Conservation (phyloP, 805 yeast species). For the Metschnikowia rubicola region DNA sequence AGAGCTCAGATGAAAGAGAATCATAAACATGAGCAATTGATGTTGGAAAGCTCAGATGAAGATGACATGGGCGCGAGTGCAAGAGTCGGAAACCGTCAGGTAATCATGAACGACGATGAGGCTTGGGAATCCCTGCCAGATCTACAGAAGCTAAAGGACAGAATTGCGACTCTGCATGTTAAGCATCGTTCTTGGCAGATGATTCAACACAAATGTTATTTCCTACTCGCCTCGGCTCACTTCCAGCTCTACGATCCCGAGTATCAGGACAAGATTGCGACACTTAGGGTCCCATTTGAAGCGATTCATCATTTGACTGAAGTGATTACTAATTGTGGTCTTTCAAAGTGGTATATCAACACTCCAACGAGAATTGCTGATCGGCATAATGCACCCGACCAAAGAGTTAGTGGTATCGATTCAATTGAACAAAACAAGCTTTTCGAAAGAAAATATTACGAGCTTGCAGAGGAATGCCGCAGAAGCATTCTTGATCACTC, state of each 20-base stretch:
- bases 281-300: constrained; percentile 10
- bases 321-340: no score
- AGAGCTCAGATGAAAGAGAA: neutral
- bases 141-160: constrained; percentile 21
- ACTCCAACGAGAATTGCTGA: no score
- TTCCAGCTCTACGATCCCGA: constrained; percentile 49
- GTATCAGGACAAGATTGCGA: constrained; percentile 24
- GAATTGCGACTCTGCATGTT: constrained; percentile 20
- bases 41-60: no score
- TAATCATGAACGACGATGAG: no score
- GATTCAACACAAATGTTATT: constrained; percentile 69
- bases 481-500: constrained; percentile 46
- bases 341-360: no score
- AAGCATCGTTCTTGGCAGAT: constrained; percentile 53
- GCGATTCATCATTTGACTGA: neutral
- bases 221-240: constrained; percentile 71
- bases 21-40: no score
- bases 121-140: constrained; percentile 2
- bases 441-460: constrained; percentile 52
- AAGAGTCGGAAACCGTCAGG: no score
- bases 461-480: constrained; percentile 60
- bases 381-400: no score
- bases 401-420: neutral
- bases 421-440: constrained; percentile 30
- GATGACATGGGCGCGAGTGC: no score